Conservation (phyloP, 306 rosid genomes). For the Dicorynia guianensis region DNA sequence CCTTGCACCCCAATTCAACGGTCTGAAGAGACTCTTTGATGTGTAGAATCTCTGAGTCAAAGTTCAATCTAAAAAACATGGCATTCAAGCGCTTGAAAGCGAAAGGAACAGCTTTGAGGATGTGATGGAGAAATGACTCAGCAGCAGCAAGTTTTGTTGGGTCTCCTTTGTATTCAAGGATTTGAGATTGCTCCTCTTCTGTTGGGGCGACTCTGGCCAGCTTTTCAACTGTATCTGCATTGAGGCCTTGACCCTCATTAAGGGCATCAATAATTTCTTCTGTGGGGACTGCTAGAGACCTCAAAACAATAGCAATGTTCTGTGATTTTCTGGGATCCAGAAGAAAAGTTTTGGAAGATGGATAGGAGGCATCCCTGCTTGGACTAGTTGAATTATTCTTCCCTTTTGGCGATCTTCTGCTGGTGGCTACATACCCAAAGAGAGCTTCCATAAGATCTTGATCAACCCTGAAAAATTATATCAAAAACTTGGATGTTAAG, state of each 20-base stretch:
- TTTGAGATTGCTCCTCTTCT: constrained; percentile 72
- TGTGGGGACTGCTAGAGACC: constrained; percentile 66
- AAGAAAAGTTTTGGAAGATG: constrained; percentile 51
- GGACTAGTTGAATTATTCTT: constrained; percentile 39
- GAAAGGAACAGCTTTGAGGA: constrained; percentile 79
- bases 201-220: constrained; percentile 74
- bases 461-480: constrained; percentile 69
- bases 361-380: constrained; percentile 35
- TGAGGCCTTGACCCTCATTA: constrained; percentile 75
- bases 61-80: constrained; percentile 74
- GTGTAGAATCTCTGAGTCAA: constrained; percentile 57
- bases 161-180: constrained; percentile 70
- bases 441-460: constrained; percentile 95
- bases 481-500: constrained; percentile 21
- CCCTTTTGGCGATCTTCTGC: constrained; percentile 53
- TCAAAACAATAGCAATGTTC: constrained; percentile 83
- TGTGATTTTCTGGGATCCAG: constrained; percentile 84
- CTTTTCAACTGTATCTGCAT: constrained; percentile 77
- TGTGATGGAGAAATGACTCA: constrained; percentile 75
- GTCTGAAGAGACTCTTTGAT: constrained; percentile 68
- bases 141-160: constrained; percentile 74
- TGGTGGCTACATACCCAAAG: constrained; percentile 71
- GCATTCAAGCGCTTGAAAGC: constrained; percentile 81
- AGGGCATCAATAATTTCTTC: constrained; percentile 71
- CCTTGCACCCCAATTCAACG: constrained; percentile 81